Evolutionary conservation across 805 yeast species (phyloP), one percentile per base, ranked within the genome.

Genomic region (Candida pini): DNA sequence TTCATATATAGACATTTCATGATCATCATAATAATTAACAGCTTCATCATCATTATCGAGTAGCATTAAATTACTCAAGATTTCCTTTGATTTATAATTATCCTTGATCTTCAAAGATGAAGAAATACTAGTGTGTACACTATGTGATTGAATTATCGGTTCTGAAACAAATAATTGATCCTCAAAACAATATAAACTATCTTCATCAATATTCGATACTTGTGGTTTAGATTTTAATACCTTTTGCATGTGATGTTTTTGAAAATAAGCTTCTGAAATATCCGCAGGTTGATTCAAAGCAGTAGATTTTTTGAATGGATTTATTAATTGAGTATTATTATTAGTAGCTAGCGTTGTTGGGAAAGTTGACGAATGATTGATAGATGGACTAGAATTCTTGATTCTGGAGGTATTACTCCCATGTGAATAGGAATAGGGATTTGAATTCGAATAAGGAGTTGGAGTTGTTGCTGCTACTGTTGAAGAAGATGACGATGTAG

Each of bases 181-280:
- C 13, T 42, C 47, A 16, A 43, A 21, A 12, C 47, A 39, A 29
- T 43, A 43, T 26, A 41, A 29, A 37, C 49, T 43, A 9, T 43
- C 47, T 5, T 31, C 22, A 22, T 41, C 49, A 3, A 33, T 33
- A 17, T 22, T 24, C 30, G 31, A 18, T 25, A 26, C 6, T 29
- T 27, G 17, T 21, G 27, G 16, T 9, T 32, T 8, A 10, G 23
- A 30, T 27, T 31, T 22, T 17, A 30, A 10, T n/a, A 28, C 19
- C 20, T 26, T 28, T 14, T 17, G 26, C 28, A 12, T 14, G 26
- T 10, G 31, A 17, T 23, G 48, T 23, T 40, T 48, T 25, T 35
- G 41, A 36, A 51, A 51, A 25, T 51, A 51, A 17, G 49, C 53
- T 28, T 51, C 56, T 7, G 51, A 44, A 8, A 51, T 45, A 39